Evolutionary conservation across 371 early-diverging fungal species (phyloP).

Genomic region (Mortierella sp.): DNA sequence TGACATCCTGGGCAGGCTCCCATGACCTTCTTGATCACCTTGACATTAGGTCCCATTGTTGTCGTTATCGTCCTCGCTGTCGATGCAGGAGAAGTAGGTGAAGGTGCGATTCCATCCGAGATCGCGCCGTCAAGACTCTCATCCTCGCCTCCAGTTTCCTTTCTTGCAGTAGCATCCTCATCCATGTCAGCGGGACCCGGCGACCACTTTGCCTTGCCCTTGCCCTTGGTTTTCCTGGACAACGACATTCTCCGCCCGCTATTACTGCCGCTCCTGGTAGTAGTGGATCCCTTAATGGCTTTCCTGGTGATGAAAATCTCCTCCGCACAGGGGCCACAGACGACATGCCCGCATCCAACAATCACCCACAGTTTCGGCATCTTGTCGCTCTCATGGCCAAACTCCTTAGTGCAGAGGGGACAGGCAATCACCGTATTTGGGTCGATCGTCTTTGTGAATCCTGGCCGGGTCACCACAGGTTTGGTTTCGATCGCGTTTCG

Average conservation of each 20-base stretch:
- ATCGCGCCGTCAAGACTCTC: not conserved
- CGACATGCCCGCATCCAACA: slow-evolving; percentile 45
- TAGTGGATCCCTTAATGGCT: slow-evolving; percentile 10
- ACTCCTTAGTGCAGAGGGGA: slow-evolving; percentile 32
- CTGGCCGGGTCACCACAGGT: slow-evolving; percentile 17
- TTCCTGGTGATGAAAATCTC: slow-evolving; percentile 26
- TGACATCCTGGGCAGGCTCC: slow-evolving; percentile 37
- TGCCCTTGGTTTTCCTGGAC: not conserved
- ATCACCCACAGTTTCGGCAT: slow-evolving; percentile 37
- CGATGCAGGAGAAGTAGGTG: not conserved
- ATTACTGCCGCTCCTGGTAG: no score
- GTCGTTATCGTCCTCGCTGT: not conserved
- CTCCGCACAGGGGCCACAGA: slow-evolving; percentile 40
- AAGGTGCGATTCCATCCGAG: not conserved
- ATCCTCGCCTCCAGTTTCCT: not conserved
- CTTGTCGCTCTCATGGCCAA: slow-evolving; percentile 23
- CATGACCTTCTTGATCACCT: slow-evolving; percentile 22
- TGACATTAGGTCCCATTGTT: not conserved
- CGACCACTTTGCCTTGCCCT: not conserved
- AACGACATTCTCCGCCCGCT: not conserved
- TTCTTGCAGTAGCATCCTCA: no score
- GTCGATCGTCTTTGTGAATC: slow-evolving; percentile 28
- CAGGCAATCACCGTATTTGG: slow-evolving; percentile 20
- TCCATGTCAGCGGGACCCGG: not conserved
- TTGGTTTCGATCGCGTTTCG: not conserved